Conservation (phyloP, 140 eudicot genomes). For the Anethum foeniculum region DNA sequence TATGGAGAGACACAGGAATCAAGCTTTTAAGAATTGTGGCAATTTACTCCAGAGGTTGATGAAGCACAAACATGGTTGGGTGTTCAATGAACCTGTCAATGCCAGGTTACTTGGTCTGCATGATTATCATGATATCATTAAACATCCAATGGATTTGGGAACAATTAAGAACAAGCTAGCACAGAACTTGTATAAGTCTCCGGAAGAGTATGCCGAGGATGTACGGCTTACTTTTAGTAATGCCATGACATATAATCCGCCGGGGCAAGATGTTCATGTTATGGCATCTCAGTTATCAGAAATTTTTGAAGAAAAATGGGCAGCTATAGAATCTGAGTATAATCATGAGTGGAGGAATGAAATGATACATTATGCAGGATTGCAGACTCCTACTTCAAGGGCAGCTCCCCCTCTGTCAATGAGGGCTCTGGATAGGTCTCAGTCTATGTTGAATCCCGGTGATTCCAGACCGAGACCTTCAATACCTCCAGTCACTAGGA, state of each 20-base stretch:
- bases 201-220: constrained; percentile 42
- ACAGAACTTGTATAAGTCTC: constrained; percentile 44
- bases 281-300: constrained; percentile 62
- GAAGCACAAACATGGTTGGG: constrained; percentile 59
- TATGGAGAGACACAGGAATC: constrained; percentile 20
- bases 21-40: constrained; percentile 33
- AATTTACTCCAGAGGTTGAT: constrained; percentile 40
- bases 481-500: constrained; percentile 32
- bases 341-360: constrained; percentile 50
- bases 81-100: constrained; percentile 48
- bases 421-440: constrained; percentile 50
- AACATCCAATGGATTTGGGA: constrained; percentile 57
- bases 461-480: constrained; percentile 32
- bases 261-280: constrained; percentile 57
- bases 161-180: constrained; percentile 38
- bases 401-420: constrained; percentile 28
- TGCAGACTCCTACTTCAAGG: constrained; percentile 68
- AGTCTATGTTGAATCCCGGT: constrained; percentile 37
- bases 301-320: constrained; percentile 77
- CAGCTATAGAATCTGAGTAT: constrained; percentile 50
- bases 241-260: constrained; percentile 51
- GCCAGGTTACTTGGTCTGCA: constrained; percentile 40
- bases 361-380: constrained; percentile 43
- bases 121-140: constrained; percentile 49
- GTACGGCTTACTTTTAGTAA: constrained; percentile 44